Base-by-base conservation (phyloP, 2,329 filamentous ascomycete species). In the Fusarium miscanthi region DNA sequence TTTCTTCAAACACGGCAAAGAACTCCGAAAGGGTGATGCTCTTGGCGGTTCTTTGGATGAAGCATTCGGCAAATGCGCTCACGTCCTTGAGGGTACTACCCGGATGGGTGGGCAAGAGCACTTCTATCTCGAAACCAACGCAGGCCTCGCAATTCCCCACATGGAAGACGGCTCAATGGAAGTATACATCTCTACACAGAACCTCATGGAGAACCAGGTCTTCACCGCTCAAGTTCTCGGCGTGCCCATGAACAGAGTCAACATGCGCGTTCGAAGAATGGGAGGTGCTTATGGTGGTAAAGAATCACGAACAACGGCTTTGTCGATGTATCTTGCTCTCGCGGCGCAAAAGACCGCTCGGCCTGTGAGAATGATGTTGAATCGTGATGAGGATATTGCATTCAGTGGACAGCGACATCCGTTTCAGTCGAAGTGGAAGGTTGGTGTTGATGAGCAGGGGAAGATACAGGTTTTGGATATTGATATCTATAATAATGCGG, bases 161-260 rank as follows among this genome's bases (percentile, higher is more conserved):
- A 41, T 54, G 35, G 57, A 59, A 41, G 57, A 59, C 2, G 57
- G 57, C 0, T 53, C 57, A 19, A 59, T 59, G 57, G 57, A 59
- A 10, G 57, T 59, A 9, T 53, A 53, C 35, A 59, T 59, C 45
- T 59, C 57, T 0, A 59, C 57, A 0, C 57, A 59, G 1, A 59
- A 59, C n/a, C 57, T 59, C 35, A 59, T 59, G 57, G 57, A 59
- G 46, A 59, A 59, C n/a, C 57, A 59, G 19, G 57, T 59, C 35
- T 59, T 59, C 11, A 53, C 46, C 0, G 57, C 57, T 1, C 57
- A 59, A n/a, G 57, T 59, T 3, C 46, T 59, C 13, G 57, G 57
- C 1, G 57, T 59, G 19, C 57, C 57, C 6, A 59, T 59, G 57
- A 59, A 53, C 13, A 40, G 57, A 33, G 57, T 59, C 0, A 59